Base-by-base conservation (phyloP, 2,329 filamentous ascomycete species). In the Alternaria incomplexa region DNA sequence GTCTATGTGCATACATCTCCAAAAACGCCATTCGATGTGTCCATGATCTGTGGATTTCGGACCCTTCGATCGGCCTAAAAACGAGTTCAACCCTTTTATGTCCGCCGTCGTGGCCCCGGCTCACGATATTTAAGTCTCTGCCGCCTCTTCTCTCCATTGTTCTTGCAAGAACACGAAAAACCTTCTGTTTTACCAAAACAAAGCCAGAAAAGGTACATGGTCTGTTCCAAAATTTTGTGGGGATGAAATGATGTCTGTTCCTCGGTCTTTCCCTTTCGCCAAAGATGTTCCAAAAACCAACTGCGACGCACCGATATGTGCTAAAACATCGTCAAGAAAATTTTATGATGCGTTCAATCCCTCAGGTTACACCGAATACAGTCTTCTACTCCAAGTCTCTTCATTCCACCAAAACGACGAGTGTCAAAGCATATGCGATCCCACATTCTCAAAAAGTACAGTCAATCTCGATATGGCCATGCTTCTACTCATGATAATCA, bases 1-100 rank as follows among this genome's bases (percentile, higher is more conserved):
- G 0, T 4, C 9, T 6, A 40, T 40, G 36, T 17, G 15, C 36
- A 40, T 17, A 17, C 36, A 40, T 40, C n/a, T 40, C 36, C 36
- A 6, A 40, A 40, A 40, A 3, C 0, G 9, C 36, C 3, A 0
- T 17, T 11, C 2, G 0, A 40, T 17, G 8, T 17, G 5, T 8
- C 36, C n/a, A 6, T 40, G 9, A 40, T n/a, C 36, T 17, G 36
- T 40, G 36, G n/a, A 40, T 11, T 11, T 40, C 9, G 36, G 8
- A 40, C 36, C n/a, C n/a, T 5, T 17, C 9, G n/a, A 11, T 17
- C 36, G n/a, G 2, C 5, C 1, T 4, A 36, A 36, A 36, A 10
- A 36, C 32, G 30, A 7, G 0, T 0, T 15, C 13, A 36, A 36
- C 13, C 7, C n/a, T 6, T 7, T 1, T 8, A 40, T 40, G 36